phyloP scores from a whole-genome alignment of 139 green algal genomes.

The Yamagishiella unicocca region DNA sequence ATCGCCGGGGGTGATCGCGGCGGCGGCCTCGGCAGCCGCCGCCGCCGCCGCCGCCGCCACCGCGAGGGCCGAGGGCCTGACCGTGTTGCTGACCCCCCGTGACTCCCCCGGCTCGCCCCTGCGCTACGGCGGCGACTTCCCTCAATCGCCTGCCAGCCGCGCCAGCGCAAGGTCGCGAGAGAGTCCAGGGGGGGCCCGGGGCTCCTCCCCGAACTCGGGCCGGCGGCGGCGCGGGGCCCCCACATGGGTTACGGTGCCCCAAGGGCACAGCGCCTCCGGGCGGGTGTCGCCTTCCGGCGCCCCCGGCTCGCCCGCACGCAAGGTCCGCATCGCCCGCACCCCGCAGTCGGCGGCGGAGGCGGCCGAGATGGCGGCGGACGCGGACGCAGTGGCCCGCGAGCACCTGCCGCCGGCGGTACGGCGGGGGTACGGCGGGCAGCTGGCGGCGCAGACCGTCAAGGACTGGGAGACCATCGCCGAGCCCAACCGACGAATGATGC shows the following conservation, averaged over 20 bases:
- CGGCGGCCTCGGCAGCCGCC: slow-evolving; percentile 24
- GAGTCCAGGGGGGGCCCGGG: too few relatives aligned
- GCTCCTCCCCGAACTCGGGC: too few relatives aligned
- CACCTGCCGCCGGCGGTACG: slow-evolving; percentile 34
- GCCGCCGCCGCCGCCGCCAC: neutral
- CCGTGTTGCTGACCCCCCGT: neutral
- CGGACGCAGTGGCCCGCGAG: neutral
- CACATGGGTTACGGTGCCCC: neutral
- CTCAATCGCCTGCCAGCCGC: neutral
- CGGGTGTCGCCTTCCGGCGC: neutral
- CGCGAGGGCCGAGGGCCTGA: neutral
- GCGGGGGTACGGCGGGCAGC: slow-evolving; percentile 12
- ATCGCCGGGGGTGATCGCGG: slow-evolving; percentile 26
- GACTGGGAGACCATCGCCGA: slow-evolving; percentile 41
- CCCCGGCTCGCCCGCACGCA: neutral
- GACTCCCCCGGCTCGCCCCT: neutral
- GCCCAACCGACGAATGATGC: slow-evolving; percentile 43
- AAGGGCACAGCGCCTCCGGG: neutral
- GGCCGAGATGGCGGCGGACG: neutral
- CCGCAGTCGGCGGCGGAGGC: slow-evolving; percentile 29
- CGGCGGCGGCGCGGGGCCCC: too few relatives aligned
- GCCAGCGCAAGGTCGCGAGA: neutral
- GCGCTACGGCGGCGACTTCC: neutral
- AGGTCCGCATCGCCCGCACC: neutral
- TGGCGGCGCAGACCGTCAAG: slow-evolving; percentile 5